Conservation (phyloP, 1,139 yeast genomes). For the Saccharomycopsis hybrid region DNA sequence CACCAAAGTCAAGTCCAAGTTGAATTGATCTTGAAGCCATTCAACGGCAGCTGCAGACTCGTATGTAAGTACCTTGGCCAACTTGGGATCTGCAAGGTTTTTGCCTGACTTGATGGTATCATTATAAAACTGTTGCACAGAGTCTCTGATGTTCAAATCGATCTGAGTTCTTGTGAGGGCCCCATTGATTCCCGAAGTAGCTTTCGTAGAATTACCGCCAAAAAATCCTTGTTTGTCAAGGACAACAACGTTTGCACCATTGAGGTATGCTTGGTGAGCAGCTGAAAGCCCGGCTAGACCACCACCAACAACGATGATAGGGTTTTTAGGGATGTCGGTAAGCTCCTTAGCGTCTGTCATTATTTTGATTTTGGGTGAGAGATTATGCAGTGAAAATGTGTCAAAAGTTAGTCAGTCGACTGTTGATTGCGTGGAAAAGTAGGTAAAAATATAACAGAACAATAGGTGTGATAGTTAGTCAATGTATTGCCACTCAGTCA, state of each 20-base stretch:
- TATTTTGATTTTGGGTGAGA: neutral
- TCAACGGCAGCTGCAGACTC: conserved; percentile 58
- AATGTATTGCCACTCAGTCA: neutral
- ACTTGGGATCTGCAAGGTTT: conserved; percentile 49
- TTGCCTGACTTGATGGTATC: conserved; percentile 65
- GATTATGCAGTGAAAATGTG: no score
- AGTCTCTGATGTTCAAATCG: conserved; percentile 43
- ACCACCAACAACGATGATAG: conserved; percentile 64
- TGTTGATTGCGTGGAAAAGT: neutral
- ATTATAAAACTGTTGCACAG: conserved; percentile 50
- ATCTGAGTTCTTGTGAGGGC: conserved; percentile 59
- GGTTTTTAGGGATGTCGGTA: conserved; percentile 15
- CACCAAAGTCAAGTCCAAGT: conserved; percentile 56
- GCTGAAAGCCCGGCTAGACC: conserved; percentile 80
- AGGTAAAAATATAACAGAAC: neutral
- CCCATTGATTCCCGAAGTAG: conserved; percentile 80
- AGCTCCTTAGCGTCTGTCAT: conserved; percentile 17
- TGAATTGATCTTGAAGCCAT: conserved; percentile 64
- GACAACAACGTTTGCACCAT: conserved; percentile 51
- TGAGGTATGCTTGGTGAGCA: conserved; percentile 56
- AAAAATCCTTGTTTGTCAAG: conserved; percentile 58
- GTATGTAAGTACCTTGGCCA: conserved; percentile 44
- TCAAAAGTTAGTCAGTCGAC: neutral
- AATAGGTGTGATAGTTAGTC: neutral
- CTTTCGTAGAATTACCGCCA: conserved; percentile 78